phyloP scores from a whole-genome alignment of 495 filamentous ascomycete species.

The Venustampulla echinocandica region DNA sequence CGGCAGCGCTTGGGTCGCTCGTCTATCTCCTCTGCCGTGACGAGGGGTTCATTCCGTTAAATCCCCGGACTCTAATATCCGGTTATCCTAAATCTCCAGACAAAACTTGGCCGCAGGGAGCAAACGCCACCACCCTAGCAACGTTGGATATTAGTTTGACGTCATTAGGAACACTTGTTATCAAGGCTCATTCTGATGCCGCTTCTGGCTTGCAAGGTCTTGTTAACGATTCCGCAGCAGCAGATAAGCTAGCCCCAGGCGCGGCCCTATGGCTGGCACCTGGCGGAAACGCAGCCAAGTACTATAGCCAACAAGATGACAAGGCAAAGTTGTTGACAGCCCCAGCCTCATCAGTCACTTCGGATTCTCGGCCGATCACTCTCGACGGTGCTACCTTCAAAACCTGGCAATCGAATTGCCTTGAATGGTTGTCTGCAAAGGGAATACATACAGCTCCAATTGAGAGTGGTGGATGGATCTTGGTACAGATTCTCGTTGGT shows the following conservation, averaged over 20 bases:
- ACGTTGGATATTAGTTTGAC: constrained; percentile 25
- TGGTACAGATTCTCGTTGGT: constrained; percentile 18
- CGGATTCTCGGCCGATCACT: not conserved
- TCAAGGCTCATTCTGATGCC: constrained; percentile 19
- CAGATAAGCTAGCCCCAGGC: constrained; percentile 7
- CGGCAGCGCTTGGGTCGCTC: constrained; percentile 20
- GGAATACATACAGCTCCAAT: constrained; percentile 14
- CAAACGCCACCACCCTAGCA: constrained; percentile 16
- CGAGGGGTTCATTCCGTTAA: constrained; percentile 19
- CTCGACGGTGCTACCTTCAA: constrained; percentile 12
- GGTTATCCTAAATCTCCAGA: not conserved
- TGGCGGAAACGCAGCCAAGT: constrained; percentile 38
- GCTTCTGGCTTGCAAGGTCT: constrained; percentile 15
- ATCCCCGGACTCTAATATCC: constrained; percentile 20
- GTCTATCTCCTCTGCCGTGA: constrained; percentile 21
- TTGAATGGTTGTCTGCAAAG: constrained; percentile 20
- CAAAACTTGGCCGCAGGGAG: not conserved
- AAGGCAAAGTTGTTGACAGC: not conserved
- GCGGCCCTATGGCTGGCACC: constrained; percentile 40
- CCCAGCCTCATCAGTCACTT: constrained; percentile 4
- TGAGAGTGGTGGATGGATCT: constrained; percentile 20
- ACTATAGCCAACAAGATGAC: constrained; percentile 7
- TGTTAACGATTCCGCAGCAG: not conserved
- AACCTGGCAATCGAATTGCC: constrained; percentile 20
- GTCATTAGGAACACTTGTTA: constrained; percentile 20